A percentile compares a stretch with the other conserved stretches of the same genome.
These are phyloP conservation scores for Actinomortierella wolfii DNA, from an alignment of 371 early-diverging fungal species.

Conservation along the genomic window DNA sequence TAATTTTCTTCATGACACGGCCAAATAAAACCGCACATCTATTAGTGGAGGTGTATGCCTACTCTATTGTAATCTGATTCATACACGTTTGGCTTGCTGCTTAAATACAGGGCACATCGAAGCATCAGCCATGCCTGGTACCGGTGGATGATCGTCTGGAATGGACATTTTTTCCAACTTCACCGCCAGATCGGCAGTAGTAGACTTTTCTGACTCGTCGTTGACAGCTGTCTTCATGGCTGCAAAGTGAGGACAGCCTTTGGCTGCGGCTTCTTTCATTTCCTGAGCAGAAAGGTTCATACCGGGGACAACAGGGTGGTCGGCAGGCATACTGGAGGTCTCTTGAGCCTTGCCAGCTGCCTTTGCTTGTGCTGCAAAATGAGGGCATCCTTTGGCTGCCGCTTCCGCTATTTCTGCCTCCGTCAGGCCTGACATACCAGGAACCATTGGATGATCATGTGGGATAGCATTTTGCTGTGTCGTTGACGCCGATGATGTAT, in stretches of 20 bases:
- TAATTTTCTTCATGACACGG: no score
- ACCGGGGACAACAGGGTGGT: conserved; percentile 31
- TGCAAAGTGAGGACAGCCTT: conserved; percentile 26
- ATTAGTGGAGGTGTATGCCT: no score
- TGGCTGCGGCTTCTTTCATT: conserved; percentile 15
- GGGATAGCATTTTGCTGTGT: neutral
- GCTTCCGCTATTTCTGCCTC: conserved; percentile 10
- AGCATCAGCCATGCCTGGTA: neutral
- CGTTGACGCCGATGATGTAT: neutral
- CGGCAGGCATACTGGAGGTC: conserved; percentile 11
- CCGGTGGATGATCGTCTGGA: neutral
- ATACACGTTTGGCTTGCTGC: no score
- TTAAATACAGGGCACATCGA: no score
- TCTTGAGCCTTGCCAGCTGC: no score
- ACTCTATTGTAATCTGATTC: no score
- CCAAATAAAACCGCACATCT: no score
- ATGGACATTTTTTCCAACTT: neutral
- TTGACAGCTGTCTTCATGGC: conserved; percentile 4
- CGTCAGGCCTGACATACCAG: conserved; percentile 18
- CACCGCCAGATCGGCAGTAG: neutral
- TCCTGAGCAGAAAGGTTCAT: conserved; percentile 31
- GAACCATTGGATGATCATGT: conserved; percentile 28
- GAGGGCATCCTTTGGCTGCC: neutral
- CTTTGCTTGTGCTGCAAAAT: no score
- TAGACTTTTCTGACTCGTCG: neutral